Evolutionary conservation across 257 asterid genomes (phyloP).

Genomic region (Solanum bukasovii): DNA sequence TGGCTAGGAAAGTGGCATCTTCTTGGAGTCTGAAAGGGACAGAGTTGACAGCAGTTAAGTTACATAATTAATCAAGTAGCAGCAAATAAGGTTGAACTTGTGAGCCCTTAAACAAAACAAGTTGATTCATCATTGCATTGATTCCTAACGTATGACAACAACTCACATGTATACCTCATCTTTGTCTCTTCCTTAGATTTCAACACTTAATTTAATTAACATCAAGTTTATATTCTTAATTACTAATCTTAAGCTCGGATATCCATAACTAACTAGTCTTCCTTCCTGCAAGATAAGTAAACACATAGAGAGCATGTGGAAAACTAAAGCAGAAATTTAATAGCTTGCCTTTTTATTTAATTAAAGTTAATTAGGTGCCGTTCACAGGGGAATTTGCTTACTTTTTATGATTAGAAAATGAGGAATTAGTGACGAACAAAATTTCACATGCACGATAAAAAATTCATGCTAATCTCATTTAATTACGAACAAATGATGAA

Average conservation of each 20-base stretch:
- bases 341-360: neutral
- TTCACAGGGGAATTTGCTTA: neutral
- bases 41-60: neutral
- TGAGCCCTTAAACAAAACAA: neutral
- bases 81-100: neutral
- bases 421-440: neutral
- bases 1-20: neutral
- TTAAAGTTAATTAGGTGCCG: neutral
- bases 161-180: constrained; percentile 7
- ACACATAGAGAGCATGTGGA: neutral
- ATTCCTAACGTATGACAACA: neutral
- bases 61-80: neutral
- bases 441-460: neutral
- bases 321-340: neutral
- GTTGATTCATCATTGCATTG: neutral
- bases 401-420: neutral
- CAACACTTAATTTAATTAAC: neutral
- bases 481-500: neutral
- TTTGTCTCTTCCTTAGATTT: neutral
- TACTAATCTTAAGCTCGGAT: neutral
- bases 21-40: neutral
- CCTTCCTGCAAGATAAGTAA: neutral
- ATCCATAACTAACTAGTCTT: neutral
- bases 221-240: neutral
- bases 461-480: too few relatives aligned